Base-by-base conservation (phyloP, 2,329 filamentous ascomycete genomes). In the Fusarium vanettenii region DNA sequence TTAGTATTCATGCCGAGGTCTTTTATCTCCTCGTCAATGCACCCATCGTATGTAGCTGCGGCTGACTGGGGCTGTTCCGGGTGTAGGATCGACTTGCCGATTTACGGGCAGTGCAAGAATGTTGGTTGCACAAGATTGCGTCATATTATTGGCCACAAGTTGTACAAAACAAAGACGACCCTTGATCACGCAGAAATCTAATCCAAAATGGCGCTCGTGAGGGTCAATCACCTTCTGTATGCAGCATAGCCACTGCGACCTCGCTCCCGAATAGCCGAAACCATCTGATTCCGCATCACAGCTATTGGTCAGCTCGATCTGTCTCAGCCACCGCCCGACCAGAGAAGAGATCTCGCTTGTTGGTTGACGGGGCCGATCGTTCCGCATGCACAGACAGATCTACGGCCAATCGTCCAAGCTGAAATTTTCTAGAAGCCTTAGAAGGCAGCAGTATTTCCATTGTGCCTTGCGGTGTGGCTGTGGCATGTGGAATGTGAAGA, bases 181-280 rank as follows among this genome's bases (percentile, higher is more conserved):
- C 41, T 45, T 52, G 50, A n/a, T 55, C 50, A 55, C 27, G 10
- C 27, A 31, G 27, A 55, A 55, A 31, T 8, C 13, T 10, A 31
- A 31, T 56, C 10, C 31, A 35, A 29, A 31, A 56, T 56, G 50
- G 35, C 50, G 50, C 27, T 20, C 13, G 10, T 20, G 31, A 20
- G 20, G n/a, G 50, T 20, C 50, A 31, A 56, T 56, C 50, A 56
- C 50, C 50, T 56, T 56, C 50, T 56, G 27, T 13, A 56, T 31
- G 25, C 50, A 31, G 50, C 50, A 20, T 56, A 31, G 50, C 27
- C 50, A n/a, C 27, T 14, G n/a, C 50, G 29, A 31, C 50, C 27
- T 20, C n/a, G 29, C 50, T 72, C 64, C 70, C 69, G 69, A 72
- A 45, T 55, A 72, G 64, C 70, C 70, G 69, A 20, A 2, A n/a